Base-by-base conservation (phyloP, 75 land plant genomes). In the Pseudotsuga menziesii region DNA sequence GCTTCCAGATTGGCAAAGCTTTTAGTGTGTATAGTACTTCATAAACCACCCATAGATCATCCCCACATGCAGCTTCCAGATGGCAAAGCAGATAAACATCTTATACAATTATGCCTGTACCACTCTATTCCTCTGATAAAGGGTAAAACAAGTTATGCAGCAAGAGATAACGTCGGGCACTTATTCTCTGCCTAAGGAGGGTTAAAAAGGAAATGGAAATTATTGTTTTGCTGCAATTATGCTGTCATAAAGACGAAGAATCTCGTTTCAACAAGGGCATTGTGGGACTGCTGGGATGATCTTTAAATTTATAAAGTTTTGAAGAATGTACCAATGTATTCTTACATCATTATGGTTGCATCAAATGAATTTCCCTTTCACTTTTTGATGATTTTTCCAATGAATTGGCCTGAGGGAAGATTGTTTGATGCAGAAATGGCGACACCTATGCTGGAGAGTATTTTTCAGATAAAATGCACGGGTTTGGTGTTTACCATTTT, bases 381-480 rank as follows among this genome's bases (percentile, higher is more conserved):
- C 69, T 36, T 5, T 64, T 7, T 26, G 2, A 35, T 64, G 69
- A 5, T 29, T 64, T 36, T 41, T 22, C 25, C 14, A 41, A 5
- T 41, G 39, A 44, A 35, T 11, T 9, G 5, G n/a, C 39, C 2
- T n/a, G 19, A n/a, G 14, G 14, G 32, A 27, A 25, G 4, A 32
- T 14, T 56, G 16, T 52, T 61, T 57, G 20, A 63, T 75, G 74
- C 90, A 90, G 94, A 74, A 90, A 90, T 80, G 94, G 94, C 25
- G 94, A 92, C 58, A 86, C 86, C 5, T 92, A 92, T 78, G 88
- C 90, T 72, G 94, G 94, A 35, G 94, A 92, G 74, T 92, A 92
- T 69, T 91, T 89, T 82, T 84, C 89, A 35, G 91, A 91, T 73
- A 89, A 84, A 76, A 91, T 91, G 93, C 94, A 92, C 79, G 94